Base-by-base conservation (phyloP, 768 basidiomycete genomes). In the Rossbeevera mucosa region DNA sequence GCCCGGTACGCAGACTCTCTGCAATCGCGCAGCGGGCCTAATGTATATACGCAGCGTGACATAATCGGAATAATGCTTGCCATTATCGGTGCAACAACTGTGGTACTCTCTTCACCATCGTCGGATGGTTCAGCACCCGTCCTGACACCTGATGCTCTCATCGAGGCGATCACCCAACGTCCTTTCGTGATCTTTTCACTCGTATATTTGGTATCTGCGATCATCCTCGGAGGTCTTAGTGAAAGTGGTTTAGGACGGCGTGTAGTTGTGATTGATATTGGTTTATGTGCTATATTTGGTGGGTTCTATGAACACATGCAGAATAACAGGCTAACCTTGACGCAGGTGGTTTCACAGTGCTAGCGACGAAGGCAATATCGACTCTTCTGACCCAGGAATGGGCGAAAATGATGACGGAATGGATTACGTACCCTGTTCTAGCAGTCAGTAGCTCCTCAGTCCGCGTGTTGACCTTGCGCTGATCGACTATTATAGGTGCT, bases 321-420 rank as follows among this genome's bases (percentile, higher is more conserved):
- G 40, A n/a, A n/a, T 46, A 24, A 22, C 52, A 7, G 16, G 42
- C 42, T 49, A 29, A 53, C 41, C 5, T 36, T 43, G 25, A 42
- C 30, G 47, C 47, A 90, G 90, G 91, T n/a, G 92, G 90, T 3
- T 97, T 93, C 68, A 95, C 94, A 4, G 95, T 98, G 0, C 75
- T 99, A 2, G 82, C 90, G 1, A 97, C 95, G 8, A 98, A 99
- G 64, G 95, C 90, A 0, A 68, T 95, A 40, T 94, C 93, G 13
- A 91, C 87, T 0, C 74, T 99, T 20, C 71, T 98, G 44, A 91
- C 91, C 25, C 74, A 82, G 58, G 75, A 88, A 64, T 88, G 90
- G 78, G 71, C 88, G 22, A 76, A 81, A 13, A 83, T 92, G 56
- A 88, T 94, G 71, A 74, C 77, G 9, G 76, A 85, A 51, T 86